phyloP scores from a whole-genome alignment of 73 alveolate genomes.

The Tetrahymena thermophila region DNA sequence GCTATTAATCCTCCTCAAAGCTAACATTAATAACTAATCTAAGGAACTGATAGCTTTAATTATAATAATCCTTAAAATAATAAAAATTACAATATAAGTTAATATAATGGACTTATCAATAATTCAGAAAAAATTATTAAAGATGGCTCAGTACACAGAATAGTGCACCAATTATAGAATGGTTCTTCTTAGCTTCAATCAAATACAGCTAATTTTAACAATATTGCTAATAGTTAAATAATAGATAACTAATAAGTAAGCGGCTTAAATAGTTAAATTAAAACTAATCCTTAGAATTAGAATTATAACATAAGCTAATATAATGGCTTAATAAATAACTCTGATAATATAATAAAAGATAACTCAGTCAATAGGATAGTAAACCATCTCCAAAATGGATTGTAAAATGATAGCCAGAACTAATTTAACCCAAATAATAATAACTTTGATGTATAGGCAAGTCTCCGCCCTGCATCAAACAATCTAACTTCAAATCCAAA shows the following conservation, averaged over 20 bases:
- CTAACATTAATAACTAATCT: too few relatives aligned
- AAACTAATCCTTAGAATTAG: neutral
- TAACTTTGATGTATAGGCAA: neutral
- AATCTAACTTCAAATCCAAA: too few relatives aligned
- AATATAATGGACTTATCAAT: neutral
- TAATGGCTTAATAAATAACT: neutral
- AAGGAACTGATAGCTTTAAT: too few relatives aligned
- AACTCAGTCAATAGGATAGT: neutral
- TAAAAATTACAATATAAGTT: neutral
- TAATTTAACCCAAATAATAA: neutral
- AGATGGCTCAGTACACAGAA: neutral
- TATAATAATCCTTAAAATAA: neutral
- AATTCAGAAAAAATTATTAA: neutral
- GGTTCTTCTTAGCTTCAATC: neutral
- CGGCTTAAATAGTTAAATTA: too few relatives aligned
- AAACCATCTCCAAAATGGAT: neutral
- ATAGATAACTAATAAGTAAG: too few relatives aligned
- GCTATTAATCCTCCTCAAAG: too few relatives aligned
- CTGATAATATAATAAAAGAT: neutral
- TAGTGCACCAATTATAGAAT: neutral
- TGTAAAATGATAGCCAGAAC: neutral
- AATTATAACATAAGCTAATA: neutral
- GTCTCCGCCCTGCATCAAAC: neutral
- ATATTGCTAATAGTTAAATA: too few relatives aligned
- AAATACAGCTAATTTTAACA: too few relatives aligned